Conservation (phyloP, 345 rosid species). For the Ceriops tagal region DNA sequence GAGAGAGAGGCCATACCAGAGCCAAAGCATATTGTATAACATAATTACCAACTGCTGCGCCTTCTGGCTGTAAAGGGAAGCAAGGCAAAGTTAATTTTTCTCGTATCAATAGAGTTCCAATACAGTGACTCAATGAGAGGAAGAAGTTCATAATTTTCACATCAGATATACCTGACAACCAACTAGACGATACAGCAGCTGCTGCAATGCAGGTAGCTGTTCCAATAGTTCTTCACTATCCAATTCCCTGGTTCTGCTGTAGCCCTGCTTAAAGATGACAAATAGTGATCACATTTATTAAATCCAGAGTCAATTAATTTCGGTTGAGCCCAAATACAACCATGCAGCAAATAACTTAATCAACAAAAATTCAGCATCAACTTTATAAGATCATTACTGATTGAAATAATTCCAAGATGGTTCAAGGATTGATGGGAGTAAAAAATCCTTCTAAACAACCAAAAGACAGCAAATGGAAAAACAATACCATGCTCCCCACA, state of each 20-base stretch:
- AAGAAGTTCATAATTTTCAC: background rate
- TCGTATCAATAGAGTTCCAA: background rate
- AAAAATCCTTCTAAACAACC: background rate
- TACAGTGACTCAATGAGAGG: background rate
- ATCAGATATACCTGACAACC: slow-evolving; percentile 73
- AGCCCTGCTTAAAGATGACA: slow-evolving; percentile 52
- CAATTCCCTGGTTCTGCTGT: slow-evolving; percentile 86
- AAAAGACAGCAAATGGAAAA: background rate
- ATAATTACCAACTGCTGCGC: slow-evolving; percentile 81
- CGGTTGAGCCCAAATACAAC: background rate
- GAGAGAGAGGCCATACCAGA: slow-evolving; percentile 45
- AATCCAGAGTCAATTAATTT: background rate
- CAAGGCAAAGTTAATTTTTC: background rate
- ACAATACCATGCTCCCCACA: background rate
- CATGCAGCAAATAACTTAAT: background rate
- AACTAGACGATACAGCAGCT: slow-evolving; percentile 81
- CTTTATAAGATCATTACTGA: background rate
- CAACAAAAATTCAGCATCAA: background rate
- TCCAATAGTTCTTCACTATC: slow-evolving; percentile 76
- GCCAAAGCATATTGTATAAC: slow-evolving; percentile 96
- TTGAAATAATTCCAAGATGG: background rate
- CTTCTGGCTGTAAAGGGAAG: slow-evolving; percentile 78
- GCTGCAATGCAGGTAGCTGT: slow-evolving; percentile 90
- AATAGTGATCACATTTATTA: background rate
- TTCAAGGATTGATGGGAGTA: background rate